A percentile compares a stretch with the other conserved stretches of the same genome.
These are phyloP conservation scores for Coemansia erecta DNA, from an alignment of 192 early-diverging fungal genomes.

Conservation along the genomic window DNA sequence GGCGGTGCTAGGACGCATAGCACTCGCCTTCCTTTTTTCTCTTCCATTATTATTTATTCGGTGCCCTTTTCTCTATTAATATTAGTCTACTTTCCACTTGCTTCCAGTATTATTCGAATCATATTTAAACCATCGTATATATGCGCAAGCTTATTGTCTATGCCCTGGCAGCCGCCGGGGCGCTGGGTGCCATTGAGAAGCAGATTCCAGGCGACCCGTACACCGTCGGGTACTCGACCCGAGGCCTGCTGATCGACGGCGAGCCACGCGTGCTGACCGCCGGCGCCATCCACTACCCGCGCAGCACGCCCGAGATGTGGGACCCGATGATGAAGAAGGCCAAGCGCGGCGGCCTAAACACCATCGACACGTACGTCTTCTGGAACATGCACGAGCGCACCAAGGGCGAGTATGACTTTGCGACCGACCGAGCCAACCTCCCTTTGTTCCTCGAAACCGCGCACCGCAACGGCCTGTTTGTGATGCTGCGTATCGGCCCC, in stretches of 20 bases:
- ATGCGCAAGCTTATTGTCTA: background rate
- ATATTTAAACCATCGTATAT: background rate
- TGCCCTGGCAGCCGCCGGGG: constrained; percentile 4
- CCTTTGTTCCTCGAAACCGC: constrained; percentile 55
- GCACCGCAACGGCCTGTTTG: constrained; percentile 50
- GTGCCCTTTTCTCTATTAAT: too few species aligned
- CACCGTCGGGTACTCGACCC: constrained; percentile 30
- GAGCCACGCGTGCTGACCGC: constrained; percentile 40
- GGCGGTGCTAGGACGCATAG: too few species aligned
- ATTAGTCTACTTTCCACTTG: too few species aligned
- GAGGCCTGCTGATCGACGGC: constrained; percentile 42
- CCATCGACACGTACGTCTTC: constrained; percentile 66
- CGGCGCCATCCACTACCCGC: constrained; percentile 62
- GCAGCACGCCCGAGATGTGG: constrained; percentile 59
- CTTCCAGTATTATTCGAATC: too few species aligned
- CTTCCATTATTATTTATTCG: background rate
- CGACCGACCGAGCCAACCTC: constrained; percentile 55
- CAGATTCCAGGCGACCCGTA: constrained; percentile 32
- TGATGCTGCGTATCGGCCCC: constrained; percentile 61
- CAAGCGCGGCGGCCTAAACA: constrained; percentile 56
- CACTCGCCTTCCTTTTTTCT: too few species aligned
- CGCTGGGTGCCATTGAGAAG: background rate
- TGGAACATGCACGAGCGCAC: constrained; percentile 64
- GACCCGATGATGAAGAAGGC: constrained; percentile 53
- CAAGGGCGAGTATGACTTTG: constrained; percentile 58